Base-by-base conservation (phyloP, 1,139 yeast genomes). In the Hanseniaspora uvarum region DNA sequence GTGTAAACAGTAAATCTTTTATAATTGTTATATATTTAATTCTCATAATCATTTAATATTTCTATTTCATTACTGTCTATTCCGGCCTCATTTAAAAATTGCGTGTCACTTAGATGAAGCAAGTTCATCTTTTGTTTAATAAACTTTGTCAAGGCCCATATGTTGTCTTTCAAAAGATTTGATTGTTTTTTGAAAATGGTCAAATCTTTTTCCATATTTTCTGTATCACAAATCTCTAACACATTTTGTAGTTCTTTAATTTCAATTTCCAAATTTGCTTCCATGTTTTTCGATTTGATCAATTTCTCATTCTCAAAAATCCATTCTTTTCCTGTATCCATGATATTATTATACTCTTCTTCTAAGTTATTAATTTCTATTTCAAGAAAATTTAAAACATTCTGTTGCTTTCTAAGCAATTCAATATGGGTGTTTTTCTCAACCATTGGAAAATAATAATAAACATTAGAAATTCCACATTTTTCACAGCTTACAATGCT, bases 391-490 rank as follows among this genome's bases (percentile, higher is more conserved):
- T 58, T 55, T 11, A 60, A 56, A 14, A 53, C 56, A 1, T 44
- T 36, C 4, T 52, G 38, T 18, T 61, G 44, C 26, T 41, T 53
- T 4, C 46, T 56, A 39, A 63, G 49, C 23, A 63, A 56, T 3
- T 58, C 56, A 30, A 63, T 58, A 45, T 72, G 38, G 24, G 61
- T 63, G 49, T 62, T 62, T 18, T 62, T 61, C 30, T 65, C 65
- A 46, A 74, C 73, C 54, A 72, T 71, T 51, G 70, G 70, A 60
- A 77, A 78, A 47, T 77, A 69, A 80, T 82, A 78, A 60, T 77
- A 78, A 18, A 77, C 68, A 56, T 76, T 77, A 4, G 77, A 71
- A 12, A 70, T 68, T 0, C 83, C 83, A 60, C 81, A 76, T 63
- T 77, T 78, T 57, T 76, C 80, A 43, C 71, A 70, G 46, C 71